Evolutionary conservation across 148 eudicot genomes (phyloP).

Genomic region (Rhododendron simsii): DNA sequence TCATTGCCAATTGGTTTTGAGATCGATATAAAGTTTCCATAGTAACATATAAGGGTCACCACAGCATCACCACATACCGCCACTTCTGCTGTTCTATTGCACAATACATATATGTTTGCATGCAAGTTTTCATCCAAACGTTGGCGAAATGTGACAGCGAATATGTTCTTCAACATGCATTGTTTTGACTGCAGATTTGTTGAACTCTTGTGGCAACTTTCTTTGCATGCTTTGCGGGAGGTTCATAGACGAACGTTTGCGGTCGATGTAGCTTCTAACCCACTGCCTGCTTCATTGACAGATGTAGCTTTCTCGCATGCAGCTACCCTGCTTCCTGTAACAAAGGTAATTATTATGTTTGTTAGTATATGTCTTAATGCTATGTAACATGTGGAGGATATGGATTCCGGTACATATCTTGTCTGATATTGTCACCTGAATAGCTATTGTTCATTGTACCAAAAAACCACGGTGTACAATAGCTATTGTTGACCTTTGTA

Average conservation of each 20-base stretch:
- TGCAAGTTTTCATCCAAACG: not conserved
- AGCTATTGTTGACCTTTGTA: not conserved
- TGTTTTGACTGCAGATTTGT: constrained; percentile 68
- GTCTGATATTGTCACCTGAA: not conserved
- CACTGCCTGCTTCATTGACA: constrained; percentile 90
- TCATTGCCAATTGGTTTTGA: not conserved
- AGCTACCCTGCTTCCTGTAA: constrained; percentile 92
- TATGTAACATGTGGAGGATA: not conserved
- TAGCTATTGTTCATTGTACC: not conserved
- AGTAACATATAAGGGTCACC: not conserved
- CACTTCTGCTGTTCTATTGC: not conserved
- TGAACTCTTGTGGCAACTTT: constrained; percentile 97
- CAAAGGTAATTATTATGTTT: constrained; percentile 55
- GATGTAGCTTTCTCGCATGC: constrained; percentile 99
- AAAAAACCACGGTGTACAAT: not conserved
- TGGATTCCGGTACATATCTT: not conserved
- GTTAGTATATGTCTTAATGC: not conserved
- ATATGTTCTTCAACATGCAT: not conserved
- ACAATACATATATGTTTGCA: not conserved
- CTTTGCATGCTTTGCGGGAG: constrained; percentile 95
- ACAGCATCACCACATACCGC: not conserved
- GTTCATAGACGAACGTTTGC: constrained; percentile 92
- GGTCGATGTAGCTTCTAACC: constrained; percentile 87
- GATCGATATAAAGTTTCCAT: not conserved
- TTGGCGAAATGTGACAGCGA: not conserved